Percentiles rank a stretch among this genome's conserved stretches.
Conservation (phyloP, 352 stramenopile species). For the Phytophthora niederhauseri region DNA sequence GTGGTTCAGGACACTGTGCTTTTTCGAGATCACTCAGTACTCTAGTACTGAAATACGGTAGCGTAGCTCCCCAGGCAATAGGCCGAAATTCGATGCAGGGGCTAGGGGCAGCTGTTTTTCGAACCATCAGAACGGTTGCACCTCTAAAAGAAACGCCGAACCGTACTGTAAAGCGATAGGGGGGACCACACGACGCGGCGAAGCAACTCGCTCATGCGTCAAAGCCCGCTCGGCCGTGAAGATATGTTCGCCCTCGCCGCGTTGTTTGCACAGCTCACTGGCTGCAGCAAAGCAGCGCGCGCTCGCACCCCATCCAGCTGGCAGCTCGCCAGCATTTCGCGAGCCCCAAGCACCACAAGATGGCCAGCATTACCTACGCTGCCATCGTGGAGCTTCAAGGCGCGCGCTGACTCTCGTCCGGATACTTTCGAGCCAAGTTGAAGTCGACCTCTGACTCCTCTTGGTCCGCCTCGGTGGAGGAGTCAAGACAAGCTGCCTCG, state of each 20-base stretch:
- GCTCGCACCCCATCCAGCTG: background rate
- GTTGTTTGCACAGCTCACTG: background rate
- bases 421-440: conserved; percentile 32
- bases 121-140: conserved; percentile 26
- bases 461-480: background rate
- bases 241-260: background rate
- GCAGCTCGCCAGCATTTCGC: background rate
- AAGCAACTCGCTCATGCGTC: background rate
- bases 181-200: conserved; percentile 16
- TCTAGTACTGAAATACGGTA: background rate
- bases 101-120: conserved; percentile 28
- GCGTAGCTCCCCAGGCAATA: conserved; percentile 1
- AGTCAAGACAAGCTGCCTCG: background rate
- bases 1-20: background rate
- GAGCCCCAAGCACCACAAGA: conserved; percentile 16
- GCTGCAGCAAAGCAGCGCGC: conserved; percentile 14
- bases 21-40: background rate
- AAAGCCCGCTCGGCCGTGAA: background rate
- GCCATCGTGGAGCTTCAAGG: conserved; percentile 21
- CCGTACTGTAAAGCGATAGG: conserved; percentile 5
- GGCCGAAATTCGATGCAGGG: conserved; percentile 17
- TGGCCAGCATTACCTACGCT: conserved; percentile 19
- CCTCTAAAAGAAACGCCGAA: conserved; percentile 22
- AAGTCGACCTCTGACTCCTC: conserved; percentile 12
- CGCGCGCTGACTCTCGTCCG: conserved; percentile 28